Base-by-base conservation (phyloP, 1,284 basidiomycete genomes). In the Apiotrichum veenhuisii region DNA sequence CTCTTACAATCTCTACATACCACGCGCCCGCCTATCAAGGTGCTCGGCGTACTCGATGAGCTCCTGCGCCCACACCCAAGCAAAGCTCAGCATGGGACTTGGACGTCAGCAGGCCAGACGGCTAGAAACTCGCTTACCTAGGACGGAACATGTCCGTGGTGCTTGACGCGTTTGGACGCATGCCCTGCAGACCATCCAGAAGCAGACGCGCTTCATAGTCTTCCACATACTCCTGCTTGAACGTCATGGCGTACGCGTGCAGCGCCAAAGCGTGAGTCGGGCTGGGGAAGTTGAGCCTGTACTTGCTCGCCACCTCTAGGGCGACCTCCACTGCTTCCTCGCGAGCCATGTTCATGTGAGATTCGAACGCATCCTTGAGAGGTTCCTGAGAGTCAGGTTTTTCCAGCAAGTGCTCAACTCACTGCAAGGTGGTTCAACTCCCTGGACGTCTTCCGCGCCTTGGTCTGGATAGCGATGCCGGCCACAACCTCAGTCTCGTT, bases 41-140 rank as follows among this genome's bases (percentile, higher is more conserved):
- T 10, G 20, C 41, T 23, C 2, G 2, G 42, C 42, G 12, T 10
- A 20, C 15, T 66, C 61, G 22, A 73, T 40, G 11, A 77, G 54
- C 52, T 75, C 72, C 34, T 65, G 53, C 57, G 58, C 64, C 52
- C 73, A 73, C 3, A 69, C 61, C 72, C 74, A 77, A 2, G 75
- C 70, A 59, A 77, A 77, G 34, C 68, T 70, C 17, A 67, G 65
- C 58, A 75, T 64, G 1, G 72, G 70, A 36, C 74, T 73, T 52
- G 9, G n/a, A 8, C 2, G 52, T 61, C 17, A 62, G 55, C 54
- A 36, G 14, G 10, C 1, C 4, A 33, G 5, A 23, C 1, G 30
- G 30, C n/a, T 0, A 17, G 43, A 17, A 42, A 25, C 3, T 25
- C 34, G 59, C 67, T 58, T 50, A 68, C 65, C 56, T 65, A 4